Evolutionary conservation across 305 asterid genomes (phyloP).

Genomic region (Fraxinus ornus): DNA sequence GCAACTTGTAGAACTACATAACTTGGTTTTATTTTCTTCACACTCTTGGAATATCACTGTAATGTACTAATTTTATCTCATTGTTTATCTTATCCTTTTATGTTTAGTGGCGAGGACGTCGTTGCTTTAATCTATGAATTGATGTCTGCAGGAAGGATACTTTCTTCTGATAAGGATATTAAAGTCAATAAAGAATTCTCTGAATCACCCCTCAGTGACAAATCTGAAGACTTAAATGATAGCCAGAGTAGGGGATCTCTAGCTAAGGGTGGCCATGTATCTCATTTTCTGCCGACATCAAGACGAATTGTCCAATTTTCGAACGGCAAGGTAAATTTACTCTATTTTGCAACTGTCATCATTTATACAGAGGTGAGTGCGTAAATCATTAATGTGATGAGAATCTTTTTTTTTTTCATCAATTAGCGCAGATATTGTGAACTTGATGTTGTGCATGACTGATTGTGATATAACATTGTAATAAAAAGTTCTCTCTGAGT

Average conservation of each 20-base stretch:
- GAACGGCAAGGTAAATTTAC: conserved; percentile 64
- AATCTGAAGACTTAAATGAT: conserved; percentile 35
- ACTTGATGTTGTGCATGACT: background rate
- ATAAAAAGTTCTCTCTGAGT: background rate
- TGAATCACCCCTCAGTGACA: conserved; percentile 29
- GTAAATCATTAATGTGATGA: background rate
- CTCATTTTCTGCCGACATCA: conserved; percentile 90
- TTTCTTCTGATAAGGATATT: conserved; percentile 50
- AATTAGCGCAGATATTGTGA: background rate
- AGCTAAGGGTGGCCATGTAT: conserved; percentile 46
- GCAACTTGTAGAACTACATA: background rate
- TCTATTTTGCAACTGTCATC: conserved; percentile 2
- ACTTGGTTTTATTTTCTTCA: background rate
- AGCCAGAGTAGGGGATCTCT: conserved; percentile 25
- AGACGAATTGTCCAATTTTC: conserved; percentile 94
- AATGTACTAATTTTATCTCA: background rate
- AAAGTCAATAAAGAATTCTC: conserved; percentile 36
- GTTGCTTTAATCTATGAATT: conserved; percentile 8
- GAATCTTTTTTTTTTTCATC: background rate
- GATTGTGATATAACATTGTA: background rate
- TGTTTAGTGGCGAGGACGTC: background rate
- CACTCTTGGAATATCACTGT: background rate
- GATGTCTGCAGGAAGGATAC: conserved; percentile 68
- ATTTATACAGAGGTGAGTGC: background rate
- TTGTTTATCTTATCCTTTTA: background rate